Base-by-base conservation (phyloP, 2,329 filamentous ascomycete genomes). In the Didymella exigua region DNA sequence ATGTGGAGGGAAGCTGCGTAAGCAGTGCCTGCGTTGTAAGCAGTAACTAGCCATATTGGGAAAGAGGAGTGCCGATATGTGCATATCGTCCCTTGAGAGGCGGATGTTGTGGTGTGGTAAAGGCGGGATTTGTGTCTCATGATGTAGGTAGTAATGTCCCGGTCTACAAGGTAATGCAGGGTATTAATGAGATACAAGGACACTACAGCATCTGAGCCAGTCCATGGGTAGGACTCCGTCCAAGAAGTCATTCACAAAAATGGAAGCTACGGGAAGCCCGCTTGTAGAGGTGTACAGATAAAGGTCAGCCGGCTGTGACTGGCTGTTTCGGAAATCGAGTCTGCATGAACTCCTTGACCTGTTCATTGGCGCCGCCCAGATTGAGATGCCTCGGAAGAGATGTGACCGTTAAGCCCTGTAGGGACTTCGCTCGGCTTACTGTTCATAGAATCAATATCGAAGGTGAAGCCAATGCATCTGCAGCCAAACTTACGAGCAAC, bases 391-490 rank as follows among this genome's bases (percentile, higher is more conserved):
- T 48, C n/a, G 66, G 66, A 34, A 77, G 66, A 1, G 61, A 66
- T 5, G 66, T 53, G 0, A 79, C 77, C 16, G 76, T 75, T 44
- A 87, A 69, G 0, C 84, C 84, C 1, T 76, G 65, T 2, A 86
- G 74, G 9, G 76, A 78, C 14, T 76, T 77, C n/a, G 82, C 84
- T 58, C 85, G 73, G 18, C 82, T 84, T 14, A 87, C 75, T 72
- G n/a, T 23, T 8, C 11, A 11, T 6, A 13, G 9, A 0, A 11
- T 68, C 37, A 65, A 45, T 34, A 19, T 4, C 2, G 14, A n/a
- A 5, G 5, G 5, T 5, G 2, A n/a, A 14, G 34, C 23, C 23
- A 10, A 2, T 2, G 7, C n/a, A 13, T 18, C 11, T 13, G 23
- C 8, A 18, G 18, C 13, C 21, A 49, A 13, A 63, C 69, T 60